Conservation (phyloP, 1,284 basidiomycete species). For the Heterobasidion parviporum region DNA sequence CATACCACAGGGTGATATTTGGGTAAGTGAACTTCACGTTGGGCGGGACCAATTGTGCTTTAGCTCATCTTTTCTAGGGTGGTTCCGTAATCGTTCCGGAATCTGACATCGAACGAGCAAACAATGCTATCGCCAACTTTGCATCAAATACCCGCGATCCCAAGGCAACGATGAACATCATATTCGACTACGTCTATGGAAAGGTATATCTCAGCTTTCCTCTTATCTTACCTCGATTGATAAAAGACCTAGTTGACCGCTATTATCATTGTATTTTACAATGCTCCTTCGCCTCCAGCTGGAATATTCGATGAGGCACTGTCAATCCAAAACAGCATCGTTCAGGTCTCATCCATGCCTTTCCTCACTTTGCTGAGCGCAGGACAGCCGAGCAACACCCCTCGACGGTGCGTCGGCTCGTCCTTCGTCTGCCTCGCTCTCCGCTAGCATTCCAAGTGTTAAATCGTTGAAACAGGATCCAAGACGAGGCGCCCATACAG, state of each 20-base stretch:
- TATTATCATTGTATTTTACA: slow-evolving; percentile 36
- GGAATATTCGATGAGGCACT: slow-evolving; percentile 44
- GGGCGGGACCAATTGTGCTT: background rate
- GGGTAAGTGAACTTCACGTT: background rate
- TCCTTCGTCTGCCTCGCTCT: background rate
- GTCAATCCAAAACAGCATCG: slow-evolving; percentile 34
- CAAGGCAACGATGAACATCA: background rate
- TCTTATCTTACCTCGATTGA: background rate
- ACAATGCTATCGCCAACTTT: background rate
- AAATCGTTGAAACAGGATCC: background rate
- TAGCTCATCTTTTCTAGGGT: slow-evolving; percentile 1
- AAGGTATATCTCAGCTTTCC: background rate
- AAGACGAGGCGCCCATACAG: background rate
- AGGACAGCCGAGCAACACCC: background rate
- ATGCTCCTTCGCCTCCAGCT: slow-evolving; percentile 36
- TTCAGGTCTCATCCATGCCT: slow-evolving; percentile 25
- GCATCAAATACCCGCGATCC: background rate
- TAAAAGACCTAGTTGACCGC: background rate
- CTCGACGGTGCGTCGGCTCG: background rate
- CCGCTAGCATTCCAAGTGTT: background rate
- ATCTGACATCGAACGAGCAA: background rate
- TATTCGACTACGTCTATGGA: background rate
- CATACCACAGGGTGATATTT: slow-evolving; percentile 7
- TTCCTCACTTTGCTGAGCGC: background rate
- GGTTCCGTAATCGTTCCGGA: background rate